Evolutionary conservation across 75 land plant species (phyloP), one percentile per base, ranked within the genome.

Genomic region (Cunninghamia lanceolata): DNA sequence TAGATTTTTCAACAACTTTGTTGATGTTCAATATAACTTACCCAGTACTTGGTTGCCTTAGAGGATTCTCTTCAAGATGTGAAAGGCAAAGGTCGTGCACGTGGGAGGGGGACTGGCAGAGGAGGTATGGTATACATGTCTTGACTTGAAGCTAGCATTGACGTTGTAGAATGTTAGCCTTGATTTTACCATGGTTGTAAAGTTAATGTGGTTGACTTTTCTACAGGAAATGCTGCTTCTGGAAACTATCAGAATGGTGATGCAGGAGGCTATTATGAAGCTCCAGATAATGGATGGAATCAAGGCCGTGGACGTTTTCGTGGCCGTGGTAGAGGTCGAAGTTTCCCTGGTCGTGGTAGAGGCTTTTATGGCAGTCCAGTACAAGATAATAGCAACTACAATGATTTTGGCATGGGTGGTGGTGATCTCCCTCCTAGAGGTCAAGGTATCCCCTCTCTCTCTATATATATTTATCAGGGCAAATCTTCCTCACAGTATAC

Each of bases 31-130:
- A 38, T 50, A 47, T 82, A 35, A 82, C 34, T 19, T 34, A 52
- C 32, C 15, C 30, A 80, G 14, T 56, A 39, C 10, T 83, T 34
- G 43, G 28, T 63, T 13, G 6, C 45, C 38, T 38, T 73, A 90
- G 91, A 86, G 36, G 86, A 78, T 34, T 84, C 87, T 39, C 89
- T 86, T 47, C 47, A 70, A 39, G 43, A 36, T 16, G 32, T 76
- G 16, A 87, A 87, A 6, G 86, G 88, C 66, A 87, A 89, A 34
- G 84, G 89, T 2, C 88, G 90, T 82, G 93, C 88, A 39, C 75
- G 89, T 46, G 89, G 86, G 84, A 89, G 91, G 87, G 91, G 88
- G 4, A 85, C 88, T 30, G 86, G 85, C 47, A 86, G 90, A 89
- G 87, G 90, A 87, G 84, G 88, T 50, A 59, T 84, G 86, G 17